Evolutionary conservation across 2,329 filamentous ascomycete species (phyloP).

Genomic region (Rutstroemia sp.): DNA sequence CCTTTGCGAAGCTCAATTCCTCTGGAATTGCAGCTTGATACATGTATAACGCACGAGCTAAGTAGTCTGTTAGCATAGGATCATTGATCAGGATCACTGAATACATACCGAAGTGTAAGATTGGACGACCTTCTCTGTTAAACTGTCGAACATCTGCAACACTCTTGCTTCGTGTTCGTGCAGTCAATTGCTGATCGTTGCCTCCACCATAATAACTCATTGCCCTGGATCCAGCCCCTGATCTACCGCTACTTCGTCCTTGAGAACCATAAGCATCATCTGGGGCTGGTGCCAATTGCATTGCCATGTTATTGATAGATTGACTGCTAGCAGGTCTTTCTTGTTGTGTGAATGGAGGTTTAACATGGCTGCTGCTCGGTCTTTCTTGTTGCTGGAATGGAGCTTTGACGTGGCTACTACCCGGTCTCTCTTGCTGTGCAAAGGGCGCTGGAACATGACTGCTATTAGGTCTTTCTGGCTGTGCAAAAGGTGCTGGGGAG

Average conservation of each 20-base stretch:
- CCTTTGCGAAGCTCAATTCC: conserved; percentile 86
- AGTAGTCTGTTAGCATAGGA: conserved; percentile 18
- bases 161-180: conserved; percentile 66
- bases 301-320: conserved; percentile 44
- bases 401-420: background rate
- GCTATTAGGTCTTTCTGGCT: conserved; percentile 43
- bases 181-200: conserved; percentile 29
- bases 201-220: conserved; percentile 47
- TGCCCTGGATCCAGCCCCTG: conserved; percentile 38
- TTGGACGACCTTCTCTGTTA: conserved; percentile 77
- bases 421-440: background rate
- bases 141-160: conserved; percentile 75
- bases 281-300: conserved; percentile 52
- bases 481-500: conserved; percentile 34
- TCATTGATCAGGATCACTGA: background rate
- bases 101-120: conserved; percentile 86
- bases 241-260: conserved; percentile 41
- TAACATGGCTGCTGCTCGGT: conserved; percentile 38
- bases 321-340: conserved; percentile 8
- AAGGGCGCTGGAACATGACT: conserved; percentile 29
- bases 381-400: conserved; percentile 33
- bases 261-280: conserved; percentile 53
- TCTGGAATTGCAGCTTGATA: conserved; percentile 94
- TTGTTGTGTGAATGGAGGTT: conserved; percentile 21
- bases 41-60: conserved; percentile 88